These are phyloP conservation scores for Lepidium didymum DNA, from an alignment of 345 rosid species.

Conservation along the genomic window DNA sequence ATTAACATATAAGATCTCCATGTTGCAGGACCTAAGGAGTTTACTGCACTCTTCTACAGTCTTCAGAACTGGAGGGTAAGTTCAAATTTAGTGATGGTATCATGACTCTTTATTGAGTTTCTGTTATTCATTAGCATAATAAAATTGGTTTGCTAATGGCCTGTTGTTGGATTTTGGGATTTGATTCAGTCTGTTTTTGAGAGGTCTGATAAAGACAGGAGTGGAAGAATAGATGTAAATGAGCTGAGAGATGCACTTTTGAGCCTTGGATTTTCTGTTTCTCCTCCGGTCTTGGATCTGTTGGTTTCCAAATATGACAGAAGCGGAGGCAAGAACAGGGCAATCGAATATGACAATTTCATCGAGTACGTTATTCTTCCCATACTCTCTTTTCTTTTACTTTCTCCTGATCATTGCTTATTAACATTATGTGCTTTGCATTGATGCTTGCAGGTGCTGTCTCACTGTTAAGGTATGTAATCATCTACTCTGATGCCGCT, in stretches of 20 bases:
- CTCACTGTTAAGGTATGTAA: conserved; percentile 79
- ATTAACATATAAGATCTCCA: neutral
- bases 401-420: neutral
- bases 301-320: conserved; percentile 80
- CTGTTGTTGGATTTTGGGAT: neutral
- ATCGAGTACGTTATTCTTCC: conserved; percentile 53
- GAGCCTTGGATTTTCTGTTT: conserved; percentile 68
- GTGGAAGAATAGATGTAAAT: conserved; percentile 68
- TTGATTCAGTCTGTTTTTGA: conserved; percentile 58
- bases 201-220: conserved; percentile 79
- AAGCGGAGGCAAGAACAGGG: conserved; percentile 60
- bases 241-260: conserved; percentile 81
- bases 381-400: neutral
- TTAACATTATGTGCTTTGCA: neutral
- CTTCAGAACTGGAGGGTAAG: conserved; percentile 96
- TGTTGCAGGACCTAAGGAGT: conserved; percentile 79
- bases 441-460: conserved; percentile 79
- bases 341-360: conserved; percentile 91
- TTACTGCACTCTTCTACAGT: conserved; percentile 73
- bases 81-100: neutral
- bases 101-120: neutral
- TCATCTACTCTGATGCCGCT: neutral
- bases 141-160: neutral
- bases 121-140: neutral
- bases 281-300: conserved; percentile 65